phyloP scores from a whole-genome alignment of 805 yeast genomes.

The Metschnikowia picachoensis region DNA sequence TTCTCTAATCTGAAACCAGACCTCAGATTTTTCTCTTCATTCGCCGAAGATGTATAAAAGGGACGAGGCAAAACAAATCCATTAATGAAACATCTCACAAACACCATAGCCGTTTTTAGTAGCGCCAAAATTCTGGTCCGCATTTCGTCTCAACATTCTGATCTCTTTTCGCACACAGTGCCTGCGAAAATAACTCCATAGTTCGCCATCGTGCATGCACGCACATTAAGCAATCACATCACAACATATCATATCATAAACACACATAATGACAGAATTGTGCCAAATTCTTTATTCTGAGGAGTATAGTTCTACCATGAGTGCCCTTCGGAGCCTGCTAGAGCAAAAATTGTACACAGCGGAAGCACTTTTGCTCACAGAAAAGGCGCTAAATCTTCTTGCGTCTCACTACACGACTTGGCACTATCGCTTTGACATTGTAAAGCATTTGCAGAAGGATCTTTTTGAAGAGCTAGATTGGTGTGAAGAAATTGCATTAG shows the following conservation, averaged over 20 bases:
- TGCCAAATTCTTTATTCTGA: slow-evolving; percentile 70
- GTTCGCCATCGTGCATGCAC: neutral
- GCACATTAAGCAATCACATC: neutral
- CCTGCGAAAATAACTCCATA: neutral
- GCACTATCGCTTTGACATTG: slow-evolving; percentile 61
- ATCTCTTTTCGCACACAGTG: no score
- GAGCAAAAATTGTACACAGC: slow-evolving; percentile 56
- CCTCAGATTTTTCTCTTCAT: no score
- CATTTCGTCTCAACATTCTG: no score
- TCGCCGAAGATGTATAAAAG: no score
- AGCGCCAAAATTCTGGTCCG: no score
- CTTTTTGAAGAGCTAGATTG: slow-evolving; percentile 63
- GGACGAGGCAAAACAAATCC: no score
- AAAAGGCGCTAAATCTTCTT: slow-evolving; percentile 56
- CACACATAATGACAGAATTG: slow-evolving; percentile 26
- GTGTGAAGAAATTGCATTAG: slow-evolving; percentile 72
- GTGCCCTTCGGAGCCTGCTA: slow-evolving; percentile 58
- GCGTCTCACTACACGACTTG: slow-evolving; percentile 94
- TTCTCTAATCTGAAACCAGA: no score
- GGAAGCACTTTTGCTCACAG: slow-evolving; percentile 68
- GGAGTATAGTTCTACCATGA: slow-evolving; percentile 63
- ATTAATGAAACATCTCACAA: no score
- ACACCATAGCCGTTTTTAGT: no score
- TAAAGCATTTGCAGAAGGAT: slow-evolving; percentile 35
- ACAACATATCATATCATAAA: neutral